phyloP scores from a whole-genome alignment of 768 basidiomycete species.

The Baorangia bicolor region DNA sequence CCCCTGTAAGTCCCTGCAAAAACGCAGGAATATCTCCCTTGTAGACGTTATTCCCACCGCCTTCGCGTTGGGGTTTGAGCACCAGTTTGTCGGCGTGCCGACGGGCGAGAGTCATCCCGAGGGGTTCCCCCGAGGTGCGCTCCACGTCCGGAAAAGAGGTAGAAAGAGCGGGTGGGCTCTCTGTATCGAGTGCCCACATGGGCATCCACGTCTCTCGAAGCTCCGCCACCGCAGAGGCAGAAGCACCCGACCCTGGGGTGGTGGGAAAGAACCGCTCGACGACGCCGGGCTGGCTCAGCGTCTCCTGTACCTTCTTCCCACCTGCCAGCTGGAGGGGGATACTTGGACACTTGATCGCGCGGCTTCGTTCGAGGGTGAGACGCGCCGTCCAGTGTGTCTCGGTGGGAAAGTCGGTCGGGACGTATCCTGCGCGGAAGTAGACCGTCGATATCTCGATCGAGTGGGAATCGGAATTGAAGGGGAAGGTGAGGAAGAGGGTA shows the following conservation, averaged over 20 bases:
- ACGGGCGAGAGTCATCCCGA: slow-evolving; percentile 24
- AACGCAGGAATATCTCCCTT: slow-evolving; percentile 77
- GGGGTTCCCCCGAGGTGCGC: slow-evolving; percentile 9
- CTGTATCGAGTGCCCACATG: slow-evolving; percentile 74
- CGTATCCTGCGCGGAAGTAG: slow-evolving; percentile 91
- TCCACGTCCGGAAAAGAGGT: background rate
- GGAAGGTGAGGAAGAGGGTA: slow-evolving; percentile 38
- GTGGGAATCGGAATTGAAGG: slow-evolving; percentile 6
- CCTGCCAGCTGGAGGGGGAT: slow-evolving; percentile 94
- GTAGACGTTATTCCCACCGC: slow-evolving; percentile 96
- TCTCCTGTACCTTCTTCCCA: slow-evolving; percentile 93
- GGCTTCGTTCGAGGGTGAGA: slow-evolving; percentile 73
- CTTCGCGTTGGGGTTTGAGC: slow-evolving; percentile 97
- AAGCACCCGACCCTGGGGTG: slow-evolving; percentile 26
- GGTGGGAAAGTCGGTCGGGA: slow-evolving; percentile 75
- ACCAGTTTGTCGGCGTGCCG: slow-evolving; percentile 57
- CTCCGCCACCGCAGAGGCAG: slow-evolving; percentile 36
- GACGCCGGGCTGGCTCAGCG: slow-evolving; percentile 68
- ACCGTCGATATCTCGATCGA: slow-evolving; percentile 76
- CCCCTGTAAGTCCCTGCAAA: slow-evolving; percentile 56
- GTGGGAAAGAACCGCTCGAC: slow-evolving; percentile 71
- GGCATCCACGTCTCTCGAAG: slow-evolving; percentile 81
- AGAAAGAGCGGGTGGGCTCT: background rate
- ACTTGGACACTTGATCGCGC: slow-evolving; percentile 90
- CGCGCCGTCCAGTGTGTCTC: slow-evolving; percentile 68